Conservation (phyloP, 2,329 filamentous ascomycete species). For the Trichoderma citrinoviride region DNA sequence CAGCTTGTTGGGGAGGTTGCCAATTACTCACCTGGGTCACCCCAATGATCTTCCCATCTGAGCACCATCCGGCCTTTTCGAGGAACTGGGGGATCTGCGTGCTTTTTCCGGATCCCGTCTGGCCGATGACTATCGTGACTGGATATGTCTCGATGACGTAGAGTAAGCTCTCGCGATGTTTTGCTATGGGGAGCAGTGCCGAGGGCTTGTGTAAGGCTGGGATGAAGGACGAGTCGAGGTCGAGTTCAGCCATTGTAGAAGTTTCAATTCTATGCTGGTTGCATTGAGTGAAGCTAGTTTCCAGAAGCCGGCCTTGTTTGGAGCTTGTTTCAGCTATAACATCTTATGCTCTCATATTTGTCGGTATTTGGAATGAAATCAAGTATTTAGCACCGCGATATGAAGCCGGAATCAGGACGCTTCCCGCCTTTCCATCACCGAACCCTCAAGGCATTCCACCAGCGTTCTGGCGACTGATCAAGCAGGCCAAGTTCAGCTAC, state of each 20-base stretch:
- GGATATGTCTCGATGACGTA: slow-evolving; percentile 83
- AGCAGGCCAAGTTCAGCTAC: not conserved
- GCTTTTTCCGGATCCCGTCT: slow-evolving; percentile 93
- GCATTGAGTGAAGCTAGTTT: not conserved
- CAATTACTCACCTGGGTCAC: slow-evolving; percentile 75
- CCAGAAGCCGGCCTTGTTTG: not conserved
- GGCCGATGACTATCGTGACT: slow-evolving; percentile 85
- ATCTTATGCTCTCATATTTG: not conserved
- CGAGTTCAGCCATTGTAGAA: slow-evolving; percentile 52
- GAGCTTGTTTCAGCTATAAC: not conserved
- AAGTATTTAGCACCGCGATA: not conserved
- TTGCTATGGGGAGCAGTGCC: slow-evolving; percentile 79
- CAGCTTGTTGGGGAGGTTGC: not conserved
- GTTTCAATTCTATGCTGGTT: not conserved
- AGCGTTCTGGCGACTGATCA: not conserved
- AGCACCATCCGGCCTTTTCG: slow-evolving; percentile 84
- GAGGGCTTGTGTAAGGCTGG: slow-evolving; percentile 83
- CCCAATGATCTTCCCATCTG: slow-evolving; percentile 76
- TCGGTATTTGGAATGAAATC: no score
- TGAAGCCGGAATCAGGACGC: not conserved
- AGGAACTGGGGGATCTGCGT: slow-evolving; percentile 94
- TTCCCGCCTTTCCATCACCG: not conserved
- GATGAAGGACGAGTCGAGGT: slow-evolving; percentile 62
- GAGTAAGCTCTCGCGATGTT: slow-evolving; percentile 73
- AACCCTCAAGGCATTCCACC: not conserved